Conservation (phyloP, 352 stramenopile species). For the Aphanomyces euteiches region DNA sequence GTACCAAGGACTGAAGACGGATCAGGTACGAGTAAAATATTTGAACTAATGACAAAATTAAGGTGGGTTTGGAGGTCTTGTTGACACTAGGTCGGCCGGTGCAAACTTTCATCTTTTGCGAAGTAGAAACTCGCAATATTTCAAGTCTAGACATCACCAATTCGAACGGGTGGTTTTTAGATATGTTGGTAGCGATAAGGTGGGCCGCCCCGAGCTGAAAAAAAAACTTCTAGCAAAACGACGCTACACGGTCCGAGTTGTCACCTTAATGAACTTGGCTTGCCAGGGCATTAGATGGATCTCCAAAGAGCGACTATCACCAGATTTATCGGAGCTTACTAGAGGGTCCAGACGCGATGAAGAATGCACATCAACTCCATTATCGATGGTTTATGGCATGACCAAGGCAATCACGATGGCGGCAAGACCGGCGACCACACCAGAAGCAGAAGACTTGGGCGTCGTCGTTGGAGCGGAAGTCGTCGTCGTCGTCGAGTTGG, state of each 20-base stretch:
- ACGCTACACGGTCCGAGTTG: slow-evolving; percentile 90
- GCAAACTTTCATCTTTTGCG: slow-evolving; percentile 51
- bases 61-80: slow-evolving; percentile 49
- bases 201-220: slow-evolving; percentile 75
- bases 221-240: slow-evolving; percentile 49
- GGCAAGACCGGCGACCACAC: background rate
- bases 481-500: background rate
- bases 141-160: slow-evolving; percentile 77
- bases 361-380: no score
- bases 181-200: slow-evolving; percentile 73
- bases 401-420: background rate
- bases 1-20: slow-evolving; percentile 48
- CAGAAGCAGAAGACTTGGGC: slow-evolving; percentile 2
- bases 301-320: slow-evolving; percentile 44
- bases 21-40: background rate
- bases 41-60: slow-evolving; percentile 37
- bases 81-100: slow-evolving; percentile 60
- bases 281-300: slow-evolving; percentile 86
- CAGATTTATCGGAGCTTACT: no score
- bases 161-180: slow-evolving; percentile 62
- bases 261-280: slow-evolving; percentile 53
- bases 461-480: background rate
- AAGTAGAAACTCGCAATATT: slow-evolving; percentile 39
- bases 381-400: background rate
- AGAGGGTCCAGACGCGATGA: no score